Evolutionary conservation across 2,329 filamentous ascomycete species (phyloP), one percentile per base, ranked within the genome.

Genomic region (Pseudocercospora fijiensis): DNA sequence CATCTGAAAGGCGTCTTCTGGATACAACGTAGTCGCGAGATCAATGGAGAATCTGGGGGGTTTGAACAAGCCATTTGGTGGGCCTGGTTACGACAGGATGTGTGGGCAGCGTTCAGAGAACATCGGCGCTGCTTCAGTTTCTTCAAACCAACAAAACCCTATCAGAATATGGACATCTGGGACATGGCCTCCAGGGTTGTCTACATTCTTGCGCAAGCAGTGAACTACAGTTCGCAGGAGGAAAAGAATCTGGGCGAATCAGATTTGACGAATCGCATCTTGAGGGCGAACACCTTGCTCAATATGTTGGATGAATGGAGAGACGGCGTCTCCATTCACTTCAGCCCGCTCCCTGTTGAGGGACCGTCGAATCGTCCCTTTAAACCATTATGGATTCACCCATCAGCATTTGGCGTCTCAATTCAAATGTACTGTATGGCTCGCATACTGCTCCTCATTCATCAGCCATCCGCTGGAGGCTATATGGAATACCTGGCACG

Each of bases 1-100:
- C 86, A 89, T 70, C 76, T 88, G 0, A 84, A 87, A 69, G 86
- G 86, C 0, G 85, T 88, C 0, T 89, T 88, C 67, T 88, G 86
- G 83, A 88, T 88, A 16, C 83, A 88, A 62, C 77, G 85, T n/a
- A 85, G 82, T 0, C 84, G 86, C 58, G 80, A 86, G 55, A 86
- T 86, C 51, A 80, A 88, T 60, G 86, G 85, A 1, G 85, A 85
- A 57, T 83, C 81, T 0, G 81, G 82, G 0, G 84, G 85, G 0
- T 76, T 88, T 0, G 79, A 83, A 47, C 81, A 84, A 65, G 83
- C 85, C 0, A 83, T 85, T 0, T 88, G 86, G 86, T 89, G 86
- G 86, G 82, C 83, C 0, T 89, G 86, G 86, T 76, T 88, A 3
- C 78, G 85, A n/a, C 86, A 89, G 24, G 86, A 89, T 70, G 80